phyloP scores from a whole-genome alignment of 2,329 filamentous ascomycete genomes.

The Talaromyces sp. region DNA sequence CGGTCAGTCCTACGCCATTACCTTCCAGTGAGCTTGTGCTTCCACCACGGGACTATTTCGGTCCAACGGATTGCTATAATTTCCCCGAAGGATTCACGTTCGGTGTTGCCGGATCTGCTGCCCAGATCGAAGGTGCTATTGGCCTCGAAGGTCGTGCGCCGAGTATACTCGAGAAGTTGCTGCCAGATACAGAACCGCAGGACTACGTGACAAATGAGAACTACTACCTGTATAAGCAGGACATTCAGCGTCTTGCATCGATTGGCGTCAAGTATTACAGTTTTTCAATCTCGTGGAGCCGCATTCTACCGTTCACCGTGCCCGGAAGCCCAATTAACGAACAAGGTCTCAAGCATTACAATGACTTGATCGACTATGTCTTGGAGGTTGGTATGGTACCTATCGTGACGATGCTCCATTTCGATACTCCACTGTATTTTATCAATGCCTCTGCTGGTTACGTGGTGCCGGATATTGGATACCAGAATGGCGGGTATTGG shows the following conservation, averaged over 20 bases:
- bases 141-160: conserved; percentile 41
- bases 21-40: conserved; percentile 55
- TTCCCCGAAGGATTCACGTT: conserved; percentile 44
- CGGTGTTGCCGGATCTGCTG: conserved; percentile 43
- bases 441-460: conserved; percentile 20
- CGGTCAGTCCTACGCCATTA: conserved; percentile 54
- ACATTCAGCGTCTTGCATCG: conserved; percentile 39
- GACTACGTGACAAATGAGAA: conserved; percentile 52
- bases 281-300: conserved; percentile 50
- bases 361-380: conserved; percentile 47
- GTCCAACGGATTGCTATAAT: conserved; percentile 34
- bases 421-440: conserved; percentile 30
- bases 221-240: conserved; percentile 52
- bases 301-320: conserved; percentile 49
- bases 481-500: conserved; percentile 31
- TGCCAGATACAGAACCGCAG: conserved; percentile 30
- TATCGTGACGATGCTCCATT: conserved; percentile 42
- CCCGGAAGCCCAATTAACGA: conserved; percentile 47
- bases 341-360: conserved; percentile 47
- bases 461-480: conserved; percentile 26
- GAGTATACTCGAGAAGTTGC: conserved; percentile 39
- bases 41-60: conserved; percentile 53
- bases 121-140: conserved; percentile 46
- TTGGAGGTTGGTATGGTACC: conserved; percentile 45
- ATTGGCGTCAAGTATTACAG: conserved; percentile 41